phyloP scores from a whole-genome alignment of 306 rosid genomes.

The Herpetospermum pedunculosum region DNA sequence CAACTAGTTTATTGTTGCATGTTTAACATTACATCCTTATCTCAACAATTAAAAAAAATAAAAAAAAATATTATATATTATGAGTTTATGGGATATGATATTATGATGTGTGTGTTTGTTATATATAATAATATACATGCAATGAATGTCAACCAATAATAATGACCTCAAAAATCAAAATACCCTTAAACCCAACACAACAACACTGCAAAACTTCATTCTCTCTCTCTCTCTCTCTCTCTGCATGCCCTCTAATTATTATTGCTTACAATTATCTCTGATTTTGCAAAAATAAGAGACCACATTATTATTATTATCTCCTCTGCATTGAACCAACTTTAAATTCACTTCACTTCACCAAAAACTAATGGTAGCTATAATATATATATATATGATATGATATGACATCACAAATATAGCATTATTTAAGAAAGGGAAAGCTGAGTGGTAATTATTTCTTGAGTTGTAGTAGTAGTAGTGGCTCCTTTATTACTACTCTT shows the following conservation, averaged over 20 bases:
- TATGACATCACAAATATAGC: background rate
- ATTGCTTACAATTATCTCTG: background rate
- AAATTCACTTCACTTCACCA: background rate
- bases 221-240: background rate
- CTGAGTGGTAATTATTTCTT: conserved; percentile 49
- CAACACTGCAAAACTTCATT: background rate
- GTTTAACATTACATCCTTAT: too few species aligned
- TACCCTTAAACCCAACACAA: background rate
- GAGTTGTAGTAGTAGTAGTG: conserved; percentile 8
- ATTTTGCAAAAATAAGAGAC: background rate
- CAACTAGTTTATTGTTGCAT: too few species aligned
- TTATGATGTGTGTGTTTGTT: too few species aligned
- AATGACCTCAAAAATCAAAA: too few species aligned
- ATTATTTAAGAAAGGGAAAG: conserved; percentile 45
- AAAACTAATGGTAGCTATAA: background rate
- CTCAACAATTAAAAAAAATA: too few species aligned
- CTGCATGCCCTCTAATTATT: background rate
- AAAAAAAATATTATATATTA: too few species aligned
- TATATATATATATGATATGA: too few species aligned
- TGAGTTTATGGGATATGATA: too few species aligned
- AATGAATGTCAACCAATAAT: background rate
- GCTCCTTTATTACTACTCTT: background rate
- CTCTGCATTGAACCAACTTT: background rate
- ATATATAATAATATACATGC: too few species aligned
- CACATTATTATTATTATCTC: background rate